Evolutionary conservation across 129 eudicot species (phyloP).

Genomic region (carrot (Daucus carota)): DH1_v3.0 NC_030384.2:48612001-48612500

Average conservation of each 20-base stretch:
- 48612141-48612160: too few relatives aligned
- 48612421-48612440: slow-evolving; percentile 64
- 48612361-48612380: slow-evolving; percentile 12
- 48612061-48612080: too few relatives aligned
- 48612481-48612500: neutral
- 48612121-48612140: too few relatives aligned
- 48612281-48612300: slow-evolving; percentile 73
- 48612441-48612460: neutral
- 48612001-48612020: too few relatives aligned
- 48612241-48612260: slow-evolving; percentile 86
- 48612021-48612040: too few relatives aligned
- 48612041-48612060: too few relatives aligned
- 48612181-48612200: slow-evolving; percentile 63
- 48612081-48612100: too few relatives aligned
- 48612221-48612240: slow-evolving; percentile 77
- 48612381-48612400: slow-evolving; percentile 30
- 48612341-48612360: slow-evolving; percentile 9
- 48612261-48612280: slow-evolving; percentile 78
- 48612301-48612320: slow-evolving; percentile 68
- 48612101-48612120: too few relatives aligned
- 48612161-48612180: too few relatives aligned
- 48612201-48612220: slow-evolving; percentile 86
- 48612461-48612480: neutral
- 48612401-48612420: slow-evolving; percentile 13
- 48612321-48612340: slow-evolving; percentile 47